phyloP scores from a whole-genome alignment of 352 stramenopile species.

The Phytophthora citricola region DNA sequence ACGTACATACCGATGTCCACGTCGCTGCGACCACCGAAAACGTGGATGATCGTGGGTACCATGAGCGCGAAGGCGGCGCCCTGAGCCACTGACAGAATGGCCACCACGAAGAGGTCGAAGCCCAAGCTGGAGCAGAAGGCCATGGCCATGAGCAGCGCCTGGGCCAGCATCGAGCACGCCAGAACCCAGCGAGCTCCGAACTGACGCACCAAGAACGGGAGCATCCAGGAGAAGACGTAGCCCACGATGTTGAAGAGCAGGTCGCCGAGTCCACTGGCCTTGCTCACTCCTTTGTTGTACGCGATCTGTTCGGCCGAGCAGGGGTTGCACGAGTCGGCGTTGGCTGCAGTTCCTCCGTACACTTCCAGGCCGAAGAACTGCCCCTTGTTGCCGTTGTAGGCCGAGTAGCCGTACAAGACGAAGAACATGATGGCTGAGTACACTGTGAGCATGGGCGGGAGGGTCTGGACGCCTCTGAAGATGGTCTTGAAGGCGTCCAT shows the following conservation, averaged over 20 bases:
- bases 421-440: constrained; percentile 61
- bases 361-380: constrained; percentile 47
- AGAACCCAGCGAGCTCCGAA: constrained; percentile 51
- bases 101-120: constrained; percentile 45
- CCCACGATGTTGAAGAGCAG: constrained; percentile 40
- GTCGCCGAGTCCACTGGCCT: constrained; percentile 51
- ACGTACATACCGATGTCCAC: constrained; percentile 35
- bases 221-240: constrained; percentile 48
- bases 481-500: constrained; percentile 46
- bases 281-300: constrained; percentile 59
- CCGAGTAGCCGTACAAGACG: constrained; percentile 60
- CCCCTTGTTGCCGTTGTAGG: constrained; percentile 74
- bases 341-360: constrained; percentile 40
- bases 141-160: constrained; percentile 46
- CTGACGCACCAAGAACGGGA: constrained; percentile 50
- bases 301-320: constrained; percentile 41
- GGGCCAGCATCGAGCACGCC: constrained; percentile 30
- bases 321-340: constrained; percentile 33
- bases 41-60: constrained; percentile 48
- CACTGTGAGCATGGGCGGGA: constrained; percentile 44
- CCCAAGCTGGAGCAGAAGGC: constrained; percentile 32
- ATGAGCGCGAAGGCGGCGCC: constrained; percentile 40
- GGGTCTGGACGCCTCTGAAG: constrained; percentile 42
- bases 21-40: constrained; percentile 45
- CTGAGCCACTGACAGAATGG: constrained; percentile 37